phyloP scores from a whole-genome alignment of 2,329 filamentous ascomycete genomes.

The Boeremia lycopersici region DNA sequence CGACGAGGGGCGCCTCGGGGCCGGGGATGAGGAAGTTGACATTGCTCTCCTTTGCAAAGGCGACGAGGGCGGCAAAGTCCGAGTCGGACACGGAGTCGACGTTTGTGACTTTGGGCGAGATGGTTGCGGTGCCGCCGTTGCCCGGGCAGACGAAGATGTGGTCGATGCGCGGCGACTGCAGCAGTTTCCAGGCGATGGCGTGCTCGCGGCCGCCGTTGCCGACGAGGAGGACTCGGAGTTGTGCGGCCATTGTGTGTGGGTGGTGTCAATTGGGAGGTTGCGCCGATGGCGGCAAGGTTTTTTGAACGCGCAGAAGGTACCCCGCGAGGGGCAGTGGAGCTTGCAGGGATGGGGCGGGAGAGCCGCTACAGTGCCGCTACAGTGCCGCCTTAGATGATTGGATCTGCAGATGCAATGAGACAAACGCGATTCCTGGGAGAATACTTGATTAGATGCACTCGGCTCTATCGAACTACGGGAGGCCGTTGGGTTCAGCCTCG shows the following conservation, averaged over 20 bases:
- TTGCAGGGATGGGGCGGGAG: conserved; percentile 10
- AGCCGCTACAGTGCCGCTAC: background rate
- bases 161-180: conserved; percentile 78
- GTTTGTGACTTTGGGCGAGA: conserved; percentile 66
- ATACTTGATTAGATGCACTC: too few relatives aligned
- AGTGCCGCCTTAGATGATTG: conserved; percentile 6
- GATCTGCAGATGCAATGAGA: too few relatives aligned
- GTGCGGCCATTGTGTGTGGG: conserved; percentile 30
- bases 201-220: conserved; percentile 96
- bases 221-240: conserved; percentile 71
- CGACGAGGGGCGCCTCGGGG: conserved; percentile 91
- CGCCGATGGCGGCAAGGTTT: conserved; percentile 21
- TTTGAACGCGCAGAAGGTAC: conserved; percentile 19
- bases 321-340: conserved; percentile 8
- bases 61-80: conserved; percentile 78
- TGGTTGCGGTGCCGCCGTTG: conserved; percentile 76
- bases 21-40: conserved; percentile 88
- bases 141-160: conserved; percentile 73
- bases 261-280: conserved; percentile 1
- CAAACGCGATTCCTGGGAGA: too few relatives aligned
- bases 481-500: too few relatives aligned
- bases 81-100: conserved; percentile 70
- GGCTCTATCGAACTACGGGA: too few relatives aligned
- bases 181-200: conserved; percentile 91
- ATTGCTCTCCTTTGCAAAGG: conserved; percentile 72